Conservation (phyloP, 2,329 filamentous ascomycete species). For the Aureobasidium sp. region DNA sequence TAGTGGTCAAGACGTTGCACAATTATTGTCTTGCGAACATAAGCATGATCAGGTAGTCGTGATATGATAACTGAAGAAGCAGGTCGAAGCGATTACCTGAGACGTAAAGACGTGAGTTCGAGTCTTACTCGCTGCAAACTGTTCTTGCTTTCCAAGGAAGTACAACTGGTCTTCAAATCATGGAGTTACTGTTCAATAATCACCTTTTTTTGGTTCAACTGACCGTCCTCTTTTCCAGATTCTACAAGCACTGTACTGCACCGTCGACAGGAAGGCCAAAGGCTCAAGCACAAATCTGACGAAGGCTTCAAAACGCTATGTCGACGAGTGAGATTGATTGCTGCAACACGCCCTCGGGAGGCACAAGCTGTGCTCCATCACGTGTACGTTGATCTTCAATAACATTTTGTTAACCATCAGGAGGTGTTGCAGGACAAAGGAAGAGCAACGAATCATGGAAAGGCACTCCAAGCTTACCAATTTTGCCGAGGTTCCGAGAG, state of each 20-base stretch:
- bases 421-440: background rate
- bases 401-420: background rate
- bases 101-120: background rate
- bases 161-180: background rate
- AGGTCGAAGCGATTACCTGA: background rate
- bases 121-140: background rate
- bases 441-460: background rate
- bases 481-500: conserved; percentile 9
- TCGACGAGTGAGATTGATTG: background rate
- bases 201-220: background rate
- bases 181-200: background rate
- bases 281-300: background rate
- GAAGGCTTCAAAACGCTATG: background rate
- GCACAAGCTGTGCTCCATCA: background rate
- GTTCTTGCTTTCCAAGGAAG: background rate
- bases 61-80: background rate
- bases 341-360: background rate
- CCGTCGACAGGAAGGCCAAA: background rate
- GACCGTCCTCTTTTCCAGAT: background rate
- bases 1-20: background rate
- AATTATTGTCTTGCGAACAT: background rate
- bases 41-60: background rate
- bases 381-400: background rate
- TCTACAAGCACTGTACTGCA: background rate
- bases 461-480: background rate